Percentiles rank a stretch among this genome's conserved stretches.
phyloP scores from a whole-genome alignment of 176 grass and related monocot genomes.

The Areca catechu region DNA sequence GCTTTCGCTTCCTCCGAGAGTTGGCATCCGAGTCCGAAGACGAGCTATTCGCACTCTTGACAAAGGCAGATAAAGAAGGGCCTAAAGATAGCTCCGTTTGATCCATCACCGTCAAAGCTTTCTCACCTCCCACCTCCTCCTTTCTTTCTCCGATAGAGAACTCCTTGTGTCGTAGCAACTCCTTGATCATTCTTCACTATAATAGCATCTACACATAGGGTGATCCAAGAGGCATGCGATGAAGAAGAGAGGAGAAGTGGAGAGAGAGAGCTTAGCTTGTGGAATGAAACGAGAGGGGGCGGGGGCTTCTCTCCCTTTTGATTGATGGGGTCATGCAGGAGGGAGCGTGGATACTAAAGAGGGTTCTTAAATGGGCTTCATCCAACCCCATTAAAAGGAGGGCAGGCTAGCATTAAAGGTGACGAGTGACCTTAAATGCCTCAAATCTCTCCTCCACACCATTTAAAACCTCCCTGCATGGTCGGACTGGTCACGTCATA shows the following conservation, averaged over 20 bases:
- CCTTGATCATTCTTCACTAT: slow-evolving; percentile 19
- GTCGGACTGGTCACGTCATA: slow-evolving; percentile 26
- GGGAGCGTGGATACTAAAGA: slow-evolving; percentile 29
- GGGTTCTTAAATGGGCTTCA: slow-evolving; percentile 34
- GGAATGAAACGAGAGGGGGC: too few relatives aligned
- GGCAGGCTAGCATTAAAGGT: slow-evolving; percentile 35
- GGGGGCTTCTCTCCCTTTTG: too few relatives aligned
- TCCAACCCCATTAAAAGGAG: slow-evolving; percentile 35
- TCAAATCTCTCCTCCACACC: slow-evolving; percentile 10
- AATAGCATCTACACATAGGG: background rate
- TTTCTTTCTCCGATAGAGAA: background rate
- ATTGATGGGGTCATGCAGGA: slow-evolving; percentile 25
- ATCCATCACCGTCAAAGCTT: slow-evolving; percentile 16
- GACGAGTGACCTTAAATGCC: slow-evolving; percentile 25
- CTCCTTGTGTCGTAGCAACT: slow-evolving; percentile 25
- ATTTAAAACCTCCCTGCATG: slow-evolving; percentile 33
- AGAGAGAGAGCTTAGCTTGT: slow-evolving; percentile 3
- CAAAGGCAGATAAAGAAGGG: slow-evolving; percentile 20
- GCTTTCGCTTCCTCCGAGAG: slow-evolving; percentile 16
- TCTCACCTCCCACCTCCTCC: slow-evolving; percentile 3
- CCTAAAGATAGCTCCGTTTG: slow-evolving; percentile 28
- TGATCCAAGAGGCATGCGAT: background rate
- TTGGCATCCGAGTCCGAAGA: background rate
- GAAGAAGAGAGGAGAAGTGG: background rate
- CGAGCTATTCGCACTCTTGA: background rate